Evolutionary conservation across 306 rosid species (phyloP), one percentile per base, ranked within the genome.

Genomic region (Potentilla sterilis): DNA sequence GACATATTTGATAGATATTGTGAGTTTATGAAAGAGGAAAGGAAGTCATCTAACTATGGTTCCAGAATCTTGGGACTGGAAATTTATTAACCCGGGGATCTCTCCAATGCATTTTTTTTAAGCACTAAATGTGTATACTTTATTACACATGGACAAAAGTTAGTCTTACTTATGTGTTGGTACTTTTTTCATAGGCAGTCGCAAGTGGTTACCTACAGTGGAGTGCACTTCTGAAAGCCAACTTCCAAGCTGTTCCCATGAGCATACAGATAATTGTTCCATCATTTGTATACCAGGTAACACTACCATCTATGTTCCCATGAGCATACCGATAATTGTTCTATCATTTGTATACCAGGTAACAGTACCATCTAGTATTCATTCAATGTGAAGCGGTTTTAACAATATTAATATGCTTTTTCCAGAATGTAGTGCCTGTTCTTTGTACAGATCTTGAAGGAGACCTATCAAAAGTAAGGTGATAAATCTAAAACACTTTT

Each of bases 311-410:
- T n/a, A n/a, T 2, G 90, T 72, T 84, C 97, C 97, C 38, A 88
- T 78, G 93, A 92, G 93, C 79, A 90, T 90, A 76, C 97, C 97
- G 10, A 92, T 92, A 75, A 87, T 92, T 68, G 84, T 87, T 40
- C 93, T 92, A 68, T 92, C 96, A 59, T 90, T 92, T 87, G 97
- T 90, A 78, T 92, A 92, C 84, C 97, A 92, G 90, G 97, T 88
- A 88, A 83, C 80, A 19, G 73, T 66, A 54, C 59, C 22, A 43
- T 64, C 49, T 72, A 72, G 43, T 42, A 70, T 46, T 72, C 65
- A 24, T 73, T 78, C 67, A 82, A 65, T 55, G 76, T 46, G 59
- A 41, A 61, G 67, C 21, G 15, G 54, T 21, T 78, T 46, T 77
- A 66, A 80, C 81, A 73, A 70, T 81, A 68, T 81, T 64, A 70